A percentile compares a stretch with the other conserved stretches of the same genome.
Conservation (phyloP, 2,329 filamentous ascomycete genomes). For the Annulohypoxylon truncatum region DNA sequence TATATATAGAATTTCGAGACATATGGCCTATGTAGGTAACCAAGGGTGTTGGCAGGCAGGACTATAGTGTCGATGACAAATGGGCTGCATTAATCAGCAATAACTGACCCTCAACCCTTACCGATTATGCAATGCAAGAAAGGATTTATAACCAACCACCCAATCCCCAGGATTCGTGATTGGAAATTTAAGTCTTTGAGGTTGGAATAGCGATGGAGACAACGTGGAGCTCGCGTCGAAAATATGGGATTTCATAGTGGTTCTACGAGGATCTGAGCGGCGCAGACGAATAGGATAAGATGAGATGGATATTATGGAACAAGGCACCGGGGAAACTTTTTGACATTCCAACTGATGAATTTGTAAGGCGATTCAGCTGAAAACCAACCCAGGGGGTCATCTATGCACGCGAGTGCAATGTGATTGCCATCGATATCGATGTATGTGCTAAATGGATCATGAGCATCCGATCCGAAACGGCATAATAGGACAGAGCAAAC, state of each 20-base stretch:
- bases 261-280: not conserved
- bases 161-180: not conserved
- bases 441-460: conserved; percentile 22
- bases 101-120: conserved; percentile 8
- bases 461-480: conserved; percentile 12
- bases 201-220: conserved; percentile 1
- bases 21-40: not conserved
- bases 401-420: conserved; percentile 3
- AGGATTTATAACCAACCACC: not conserved
- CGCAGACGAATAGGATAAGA: not conserved
- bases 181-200: not conserved
- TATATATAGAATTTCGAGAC: conserved; percentile 13
- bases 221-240: not conserved
- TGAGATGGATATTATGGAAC: not conserved
- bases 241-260: not conserved
- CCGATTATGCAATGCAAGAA: not conserved
- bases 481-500: conserved; percentile 10
- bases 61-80: conserved; percentile 29
- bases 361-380: not conserved
- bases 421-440: not conserved
- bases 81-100: conserved; percentile 30
- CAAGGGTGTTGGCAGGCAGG: not conserved
- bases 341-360: not conserved
- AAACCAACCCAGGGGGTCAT: conserved; percentile 8
- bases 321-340: conserved; percentile 1